Conservation (phyloP, 2,329 filamentous ascomycete species). For the Arthrocladium fulminans region DNA sequence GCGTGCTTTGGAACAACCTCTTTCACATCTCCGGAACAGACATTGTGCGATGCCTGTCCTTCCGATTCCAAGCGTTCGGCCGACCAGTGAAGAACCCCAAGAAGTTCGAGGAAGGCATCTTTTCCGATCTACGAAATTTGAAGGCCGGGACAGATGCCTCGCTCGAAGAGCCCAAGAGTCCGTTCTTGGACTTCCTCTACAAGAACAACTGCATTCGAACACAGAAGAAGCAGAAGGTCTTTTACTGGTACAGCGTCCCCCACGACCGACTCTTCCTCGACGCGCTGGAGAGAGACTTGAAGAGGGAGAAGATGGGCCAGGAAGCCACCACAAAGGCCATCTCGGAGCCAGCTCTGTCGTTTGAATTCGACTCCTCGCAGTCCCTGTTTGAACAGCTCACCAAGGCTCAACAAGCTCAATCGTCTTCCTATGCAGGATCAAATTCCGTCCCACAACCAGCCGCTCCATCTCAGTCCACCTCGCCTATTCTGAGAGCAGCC, state of each 20-base stretch:
- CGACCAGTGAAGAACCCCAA: conserved; percentile 98
- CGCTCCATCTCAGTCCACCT: conserved; percentile 68
- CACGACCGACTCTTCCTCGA: conserved; percentile 97
- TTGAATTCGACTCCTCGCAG: conserved; percentile 98
- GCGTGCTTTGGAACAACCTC: conserved; percentile 96
- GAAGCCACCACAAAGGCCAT: conserved; percentile 95
- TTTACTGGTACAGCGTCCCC: conserved; percentile 99
- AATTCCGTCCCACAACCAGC: conserved; percentile 44
- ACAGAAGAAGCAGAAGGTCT: conserved; percentile 99
- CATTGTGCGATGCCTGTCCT: conserved; percentile 95
- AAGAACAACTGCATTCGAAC: conserved; percentile 99
- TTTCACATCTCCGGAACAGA: conserved; percentile 99
- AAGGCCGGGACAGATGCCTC: conserved; percentile 98
- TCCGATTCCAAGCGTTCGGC: conserved; percentile 96
- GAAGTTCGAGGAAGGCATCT: conserved; percentile 99
- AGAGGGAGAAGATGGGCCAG: conserved; percentile 99
- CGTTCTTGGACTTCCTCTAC: conserved; percentile 96
- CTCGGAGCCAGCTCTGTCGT: conserved; percentile 92
- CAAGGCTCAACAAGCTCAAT: conserved; percentile 97
- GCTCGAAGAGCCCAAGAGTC: conserved; percentile 95
- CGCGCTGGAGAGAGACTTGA: conserved; percentile 90
- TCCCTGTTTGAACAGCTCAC: conserved; percentile 99
- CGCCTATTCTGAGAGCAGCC: conserved; percentile 80
- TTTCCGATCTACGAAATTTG: conserved; percentile 94
- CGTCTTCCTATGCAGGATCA: conserved; percentile 86